Evolutionary conservation across 2,329 filamentous ascomycete genomes (phyloP).

Genomic region (Trichoderma lentiforme): DNA sequence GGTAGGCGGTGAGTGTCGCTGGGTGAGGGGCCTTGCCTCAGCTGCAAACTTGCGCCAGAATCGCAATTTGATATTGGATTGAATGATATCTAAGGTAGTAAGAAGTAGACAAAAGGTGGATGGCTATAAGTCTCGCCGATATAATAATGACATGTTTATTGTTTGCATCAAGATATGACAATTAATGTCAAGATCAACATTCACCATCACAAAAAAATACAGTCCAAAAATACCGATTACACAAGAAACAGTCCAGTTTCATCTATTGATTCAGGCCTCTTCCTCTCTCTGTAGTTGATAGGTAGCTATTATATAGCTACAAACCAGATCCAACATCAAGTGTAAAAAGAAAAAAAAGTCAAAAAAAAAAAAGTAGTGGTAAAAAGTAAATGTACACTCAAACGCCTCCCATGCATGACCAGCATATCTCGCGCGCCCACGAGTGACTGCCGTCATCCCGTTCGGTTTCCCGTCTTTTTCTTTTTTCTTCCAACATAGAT

Average conservation of each 20-base stretch:
- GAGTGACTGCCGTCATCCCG: background rate
- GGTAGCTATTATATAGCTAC: background rate
- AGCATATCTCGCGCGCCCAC: conserved; percentile 3
- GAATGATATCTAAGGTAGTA: background rate
- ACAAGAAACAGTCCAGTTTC: background rate
- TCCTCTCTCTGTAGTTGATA: background rate
- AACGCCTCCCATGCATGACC: conserved; percentile 20
- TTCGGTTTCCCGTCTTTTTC: background rate
- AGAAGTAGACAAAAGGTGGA: too few species aligned
- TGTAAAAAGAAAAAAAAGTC: background rate
- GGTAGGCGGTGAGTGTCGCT: conserved; percentile 23
- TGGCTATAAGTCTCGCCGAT: too few species aligned
- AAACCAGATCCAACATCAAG: background rate
- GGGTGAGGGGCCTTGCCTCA: background rate
- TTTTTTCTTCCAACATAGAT: background rate
- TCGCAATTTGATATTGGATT: background rate
- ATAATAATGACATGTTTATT: background rate
- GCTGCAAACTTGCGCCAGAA: background rate
- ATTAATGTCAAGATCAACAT: background rate
- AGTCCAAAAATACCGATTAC: background rate
- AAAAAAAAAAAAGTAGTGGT: conserved; percentile 17
- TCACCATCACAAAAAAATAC: background rate
- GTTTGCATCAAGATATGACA: background rate
- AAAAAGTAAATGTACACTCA: conserved; percentile 17
- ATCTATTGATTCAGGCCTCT: background rate